Percentiles rank a stretch among this genome's conserved stretches.
These are phyloP conservation scores for Musa acuminata DNA, from an alignment of 176 grass and related monocot genomes.

Conservation along the genomic window DNA sequence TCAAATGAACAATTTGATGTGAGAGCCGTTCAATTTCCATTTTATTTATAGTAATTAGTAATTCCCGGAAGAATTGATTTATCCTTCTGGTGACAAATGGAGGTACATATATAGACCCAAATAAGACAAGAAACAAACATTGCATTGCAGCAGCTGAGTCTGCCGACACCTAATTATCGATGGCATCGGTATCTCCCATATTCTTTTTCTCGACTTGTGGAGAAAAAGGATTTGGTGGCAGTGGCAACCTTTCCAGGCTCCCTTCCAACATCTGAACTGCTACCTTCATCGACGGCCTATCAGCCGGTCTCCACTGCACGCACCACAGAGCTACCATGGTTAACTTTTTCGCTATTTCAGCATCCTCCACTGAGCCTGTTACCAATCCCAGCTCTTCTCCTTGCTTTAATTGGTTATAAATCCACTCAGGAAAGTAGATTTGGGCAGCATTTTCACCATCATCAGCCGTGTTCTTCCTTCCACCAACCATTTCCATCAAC, in stretches of 20 bases:
- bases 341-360: background rate
- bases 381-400: background rate
- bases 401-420: background rate
- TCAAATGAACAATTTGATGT: too few relatives aligned
- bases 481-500: slow-evolving; percentile 10
- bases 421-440: background rate
- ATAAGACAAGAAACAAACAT: too few relatives aligned
- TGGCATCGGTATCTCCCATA: background rate
- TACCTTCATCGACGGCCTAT: slow-evolving; percentile 5
- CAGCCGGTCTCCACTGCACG: slow-evolving; percentile 2
- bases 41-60: too few relatives aligned
- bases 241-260: background rate
- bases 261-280: slow-evolving; percentile 5
- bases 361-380: background rate
- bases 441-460: background rate
- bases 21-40: too few relatives aligned
- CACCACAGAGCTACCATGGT: slow-evolving; percentile 4
- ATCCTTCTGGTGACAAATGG: too few relatives aligned
- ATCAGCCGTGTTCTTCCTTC: background rate
- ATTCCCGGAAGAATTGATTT: too few relatives aligned
- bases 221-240: slow-evolving; percentile 14
- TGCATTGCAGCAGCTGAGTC: too few relatives aligned
- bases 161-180: background rate
- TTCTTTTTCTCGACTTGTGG: background rate
- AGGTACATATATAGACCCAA: too few relatives aligned